phyloP scores from a whole-genome alignment of 2,329 filamentous ascomycete genomes.

The Zelopaecilomyces penicillatus region DNA sequence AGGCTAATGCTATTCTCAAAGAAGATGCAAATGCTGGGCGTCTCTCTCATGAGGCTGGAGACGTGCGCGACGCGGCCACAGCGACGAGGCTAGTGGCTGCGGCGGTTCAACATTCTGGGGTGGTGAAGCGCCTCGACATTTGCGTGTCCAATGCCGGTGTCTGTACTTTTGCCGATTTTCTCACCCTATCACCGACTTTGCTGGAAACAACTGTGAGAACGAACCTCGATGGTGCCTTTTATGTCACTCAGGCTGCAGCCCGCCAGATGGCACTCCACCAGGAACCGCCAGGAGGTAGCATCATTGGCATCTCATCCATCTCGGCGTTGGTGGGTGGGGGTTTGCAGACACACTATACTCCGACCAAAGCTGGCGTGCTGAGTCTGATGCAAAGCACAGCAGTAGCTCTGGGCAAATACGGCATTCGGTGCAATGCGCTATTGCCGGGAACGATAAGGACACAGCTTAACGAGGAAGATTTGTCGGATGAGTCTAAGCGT shows the following conservation, averaged over 20 bases:
- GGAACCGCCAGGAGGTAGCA: conserved; percentile 61
- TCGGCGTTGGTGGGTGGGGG: conserved; percentile 71
- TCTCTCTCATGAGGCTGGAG: conserved; percentile 64
- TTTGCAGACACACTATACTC: conserved; percentile 75
- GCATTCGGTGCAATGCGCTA: conserved; percentile 75
- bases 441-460: conserved; percentile 77
- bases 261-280: conserved; percentile 65
- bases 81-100: conserved; percentile 58
- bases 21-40: conserved; percentile 38
- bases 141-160: conserved; percentile 86
- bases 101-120: conserved; percentile 52
- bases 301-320: conserved; percentile 69
- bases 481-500: conserved; percentile 64
- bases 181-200: conserved; percentile 63
- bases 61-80: conserved; percentile 68
- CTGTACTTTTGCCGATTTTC: conserved; percentile 80
- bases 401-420: conserved; percentile 66
- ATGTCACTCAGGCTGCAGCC: conserved; percentile 75
- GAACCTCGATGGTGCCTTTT: conserved; percentile 85
- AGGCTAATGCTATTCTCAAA: conserved; percentile 38
- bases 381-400: conserved; percentile 79
- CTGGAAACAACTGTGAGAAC: conserved; percentile 65
- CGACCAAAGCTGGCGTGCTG: conserved; percentile 75
- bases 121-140: conserved; percentile 53
- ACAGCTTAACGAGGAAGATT: conserved; percentile 75